Evolutionary conservation across 73 alveolate species (phyloP), one percentile per base, ranked within the genome.

Genomic region (Blepharisma stoltei): DNA sequence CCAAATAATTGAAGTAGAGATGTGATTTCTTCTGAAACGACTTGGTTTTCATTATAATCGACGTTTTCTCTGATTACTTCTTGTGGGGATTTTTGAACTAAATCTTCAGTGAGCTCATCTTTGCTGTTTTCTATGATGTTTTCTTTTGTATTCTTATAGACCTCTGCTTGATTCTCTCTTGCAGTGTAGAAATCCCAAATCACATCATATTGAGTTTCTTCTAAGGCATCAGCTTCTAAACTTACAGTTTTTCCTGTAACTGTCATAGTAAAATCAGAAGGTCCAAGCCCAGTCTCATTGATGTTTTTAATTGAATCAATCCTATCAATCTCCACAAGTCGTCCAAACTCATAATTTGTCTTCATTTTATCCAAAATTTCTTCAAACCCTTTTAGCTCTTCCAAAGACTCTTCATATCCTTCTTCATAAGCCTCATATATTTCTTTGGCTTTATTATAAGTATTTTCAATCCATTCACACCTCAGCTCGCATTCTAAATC

Each of bases 281-380:
- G 73, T 14, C 73, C 73, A 25, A 60, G 18, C 2, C 73, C 73
- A 60, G 49, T 18, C 46, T 60, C 73, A 60, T 38, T 60, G 18
- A 60, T 20, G 0, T 60, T 25, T 25, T 4, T 60, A n/a, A 8
- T 25, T 20, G 73, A 1, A 20, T 14, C 14, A 14, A 60, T 60
- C 45, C 45, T 25, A 20, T 18, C 37, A 60, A 60, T 25, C 46
- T 60, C 23, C 48, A 25, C 73, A n/a, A 60, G 14, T 60, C 23
- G 46, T 25, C 18, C 45, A n/a, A 60, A 25, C 14, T 60, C 73
- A n/a, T 20, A 14, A 20, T 25, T 25, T 14, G 14, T 38, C 37
- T n/a, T 20, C 48, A 60, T 60, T 60, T 14, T 14, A n/a, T 60
- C 5, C 38, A 14, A 14, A 1, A 60, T 14, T 9, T 60, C 73